These are phyloP conservation scores for Podila minutissima DNA, from an alignment of 192 early-diverging fungal species.

Conservation along the genomic window DNA sequence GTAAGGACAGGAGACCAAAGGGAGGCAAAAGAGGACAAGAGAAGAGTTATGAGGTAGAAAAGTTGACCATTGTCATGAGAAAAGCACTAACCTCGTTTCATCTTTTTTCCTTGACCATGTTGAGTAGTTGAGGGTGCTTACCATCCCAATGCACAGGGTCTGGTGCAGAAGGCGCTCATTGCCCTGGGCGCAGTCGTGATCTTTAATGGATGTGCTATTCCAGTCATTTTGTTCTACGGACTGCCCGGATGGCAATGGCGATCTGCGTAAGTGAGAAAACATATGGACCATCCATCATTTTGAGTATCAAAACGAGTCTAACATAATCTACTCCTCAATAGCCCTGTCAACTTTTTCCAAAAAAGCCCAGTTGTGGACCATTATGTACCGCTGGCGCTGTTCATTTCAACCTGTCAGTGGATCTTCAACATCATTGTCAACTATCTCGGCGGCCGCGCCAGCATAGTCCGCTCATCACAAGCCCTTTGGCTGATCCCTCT, in stretches of 20 bases:
- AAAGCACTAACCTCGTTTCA: neutral
- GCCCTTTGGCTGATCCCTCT: constrained; percentile 46
- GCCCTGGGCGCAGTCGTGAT: constrained; percentile 20
- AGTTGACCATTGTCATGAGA: neutral
- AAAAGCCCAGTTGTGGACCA: constrained; percentile 50
- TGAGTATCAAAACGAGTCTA: neutral
- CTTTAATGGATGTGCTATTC: constrained; percentile 26
- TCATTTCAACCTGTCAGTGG: constrained; percentile 52
- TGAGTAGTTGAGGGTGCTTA: constrained; percentile 24
- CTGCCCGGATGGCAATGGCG: constrained; percentile 50
- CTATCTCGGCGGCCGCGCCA: constrained; percentile 30
- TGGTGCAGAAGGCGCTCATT: constrained; percentile 41
- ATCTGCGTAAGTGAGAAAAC: constrained; percentile 31
- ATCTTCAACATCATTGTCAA: constrained; percentile 47
- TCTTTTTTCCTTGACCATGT: neutral
- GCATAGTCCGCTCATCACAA: constrained; percentile 32
- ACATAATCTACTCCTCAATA: constrained; percentile 1
- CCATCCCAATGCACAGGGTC: constrained; percentile 17
- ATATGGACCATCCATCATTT: neutral
- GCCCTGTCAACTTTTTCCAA: constrained; percentile 51
- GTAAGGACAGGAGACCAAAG: neutral
- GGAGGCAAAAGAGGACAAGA: no score
- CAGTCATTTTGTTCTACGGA: constrained; percentile 33
- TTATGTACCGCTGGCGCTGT: constrained; percentile 44
- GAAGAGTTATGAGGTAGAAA: no score